Evolutionary conservation across 345 rosid genomes (phyloP), one percentile per base, ranked within the genome.

Genomic region (Corchorus olitorius): DNA sequence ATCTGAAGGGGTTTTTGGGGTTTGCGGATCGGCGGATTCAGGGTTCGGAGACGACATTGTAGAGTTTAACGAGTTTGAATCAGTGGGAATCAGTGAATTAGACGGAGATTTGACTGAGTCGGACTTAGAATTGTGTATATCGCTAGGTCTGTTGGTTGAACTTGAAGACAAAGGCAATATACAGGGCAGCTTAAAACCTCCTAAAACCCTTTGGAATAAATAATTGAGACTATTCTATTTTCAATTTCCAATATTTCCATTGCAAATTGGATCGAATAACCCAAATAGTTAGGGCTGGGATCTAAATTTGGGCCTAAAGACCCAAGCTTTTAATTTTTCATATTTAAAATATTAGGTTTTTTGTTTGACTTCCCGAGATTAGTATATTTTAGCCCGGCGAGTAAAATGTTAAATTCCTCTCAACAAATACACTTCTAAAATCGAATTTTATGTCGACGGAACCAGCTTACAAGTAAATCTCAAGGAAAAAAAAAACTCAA

Each of bases 11-110:
- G 72, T 46, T 0, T 46, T 58, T 39, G 79, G 41, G 41, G 54
- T 65, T 37, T 67, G 65, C 71, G 88, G 70, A 49, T 27, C 73
- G 20, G 43, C 2, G 6, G 73, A 13, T 49, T 69, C 39, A n/a
- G 41, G 59, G 73, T 52, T 50, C 15, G 60, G 46, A 14, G 60
- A 33, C 55, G 84, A 45, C 79, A 78, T 83, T 15, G 20, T 69
- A 43, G 60, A 41, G 17, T 35, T 77, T 73, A 62, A n/a, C 37
- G 75, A 43, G 33, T 10, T 8, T 34, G 22, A 49, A n/a, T 16
- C 7, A 43, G 8, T 27, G 45, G 22, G 11, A 54, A 27, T 33
- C 17, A 22, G 41, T 34, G 61, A 70, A 20, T 39, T 66, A 64
- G 75, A 39, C 19, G 39, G 43, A 55, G 34, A 27, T 27, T 39